Conservation (phyloP, 192 early-diverging fungal species). For the Blastocladiella britannica region DNA sequence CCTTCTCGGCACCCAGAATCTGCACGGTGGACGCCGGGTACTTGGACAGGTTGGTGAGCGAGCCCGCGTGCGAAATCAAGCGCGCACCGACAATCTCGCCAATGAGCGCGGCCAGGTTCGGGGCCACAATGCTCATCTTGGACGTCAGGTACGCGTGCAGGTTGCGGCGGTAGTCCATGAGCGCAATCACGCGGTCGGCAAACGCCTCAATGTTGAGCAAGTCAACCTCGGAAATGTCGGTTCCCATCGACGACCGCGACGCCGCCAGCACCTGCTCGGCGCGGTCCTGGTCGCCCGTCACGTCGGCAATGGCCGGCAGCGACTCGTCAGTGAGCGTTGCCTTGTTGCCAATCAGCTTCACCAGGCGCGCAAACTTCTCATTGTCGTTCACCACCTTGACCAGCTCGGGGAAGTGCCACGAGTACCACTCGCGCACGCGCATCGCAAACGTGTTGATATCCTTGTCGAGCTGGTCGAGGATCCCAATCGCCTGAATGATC, state of each 20-base stretch:
- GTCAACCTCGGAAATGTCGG: constrained; percentile 87
- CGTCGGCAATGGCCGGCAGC: constrained; percentile 55
- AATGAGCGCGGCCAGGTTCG: constrained; percentile 84
- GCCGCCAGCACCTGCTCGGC: constrained; percentile 82
- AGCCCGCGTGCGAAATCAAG: constrained; percentile 88
- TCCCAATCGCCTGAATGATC: constrained; percentile 59
- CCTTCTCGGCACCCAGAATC: constrained; percentile 96
- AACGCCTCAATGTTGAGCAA: constrained; percentile 88
- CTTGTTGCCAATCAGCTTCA: constrained; percentile 86
- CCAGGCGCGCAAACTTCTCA: constrained; percentile 71
- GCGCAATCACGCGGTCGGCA: constrained; percentile 70
- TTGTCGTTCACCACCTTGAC: constrained; percentile 91
- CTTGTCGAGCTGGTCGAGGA: constrained; percentile 95
- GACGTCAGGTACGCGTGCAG: constrained; percentile 76
- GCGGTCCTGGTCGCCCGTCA: constrained; percentile 56
- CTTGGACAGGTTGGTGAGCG: constrained; percentile 89
- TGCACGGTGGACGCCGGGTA: constrained; percentile 93
- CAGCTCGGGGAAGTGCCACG: constrained; percentile 98
- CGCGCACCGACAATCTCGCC: constrained; percentile 94
- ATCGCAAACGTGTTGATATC: constrained; percentile 96
- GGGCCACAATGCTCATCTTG: constrained; percentile 93
- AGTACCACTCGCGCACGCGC: constrained; percentile 95
- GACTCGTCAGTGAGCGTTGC: constrained; percentile 51
- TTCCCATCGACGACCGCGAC: constrained; percentile 90
- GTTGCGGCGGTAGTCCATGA: constrained; percentile 83